Evolutionary conservation across 805 yeast genomes (phyloP).

Genomic region (Myxozyma melibiosi): DNA sequence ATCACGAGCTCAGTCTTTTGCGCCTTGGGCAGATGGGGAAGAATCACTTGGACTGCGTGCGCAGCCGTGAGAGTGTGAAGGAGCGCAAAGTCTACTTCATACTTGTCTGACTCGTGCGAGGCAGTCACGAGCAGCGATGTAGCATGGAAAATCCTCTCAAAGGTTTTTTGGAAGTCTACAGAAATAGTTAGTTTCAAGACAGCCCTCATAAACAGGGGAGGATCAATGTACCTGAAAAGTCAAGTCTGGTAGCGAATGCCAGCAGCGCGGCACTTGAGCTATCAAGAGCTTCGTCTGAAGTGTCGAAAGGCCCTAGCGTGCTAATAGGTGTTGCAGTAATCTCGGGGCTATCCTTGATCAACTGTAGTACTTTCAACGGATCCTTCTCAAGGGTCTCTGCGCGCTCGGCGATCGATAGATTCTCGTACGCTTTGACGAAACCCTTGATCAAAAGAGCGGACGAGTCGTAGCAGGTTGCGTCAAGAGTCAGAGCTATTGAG

Average conservation of each 20-base stretch:
- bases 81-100: constrained; percentile 38
- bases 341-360: constrained; percentile 30
- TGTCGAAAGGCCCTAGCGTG: constrained; percentile 9
- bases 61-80: constrained; percentile 40
- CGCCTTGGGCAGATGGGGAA: constrained; percentile 15
- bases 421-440: constrained; percentile 10
- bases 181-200: neutral
- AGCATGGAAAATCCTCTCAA: constrained; percentile 30
- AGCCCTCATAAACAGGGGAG: neutral
- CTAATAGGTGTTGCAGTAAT: constrained; percentile 25
- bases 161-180: constrained; percentile 23
- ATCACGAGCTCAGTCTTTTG: constrained; percentile 17
- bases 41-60: constrained; percentile 34
- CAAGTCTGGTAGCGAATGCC: constrained; percentile 29
- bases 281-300: constrained; percentile 7
- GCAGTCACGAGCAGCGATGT: constrained; percentile 34
- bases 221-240: constrained; percentile 19
- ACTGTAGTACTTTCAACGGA: constrained; percentile 31
- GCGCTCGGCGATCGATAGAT: constrained; percentile 2
- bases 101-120: constrained; percentile 33
- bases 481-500: constrained; percentile 19
- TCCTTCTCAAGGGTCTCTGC: constrained; percentile 18
- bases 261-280: constrained; percentile 26
- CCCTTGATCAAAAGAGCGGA: constrained; percentile 3
- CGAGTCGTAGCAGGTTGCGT: constrained; percentile 9